These are phyloP conservation scores for Phyllostachys edulis DNA, from an alignment of 176 grass and related monocot genomes.

Conservation along the genomic window DNA sequence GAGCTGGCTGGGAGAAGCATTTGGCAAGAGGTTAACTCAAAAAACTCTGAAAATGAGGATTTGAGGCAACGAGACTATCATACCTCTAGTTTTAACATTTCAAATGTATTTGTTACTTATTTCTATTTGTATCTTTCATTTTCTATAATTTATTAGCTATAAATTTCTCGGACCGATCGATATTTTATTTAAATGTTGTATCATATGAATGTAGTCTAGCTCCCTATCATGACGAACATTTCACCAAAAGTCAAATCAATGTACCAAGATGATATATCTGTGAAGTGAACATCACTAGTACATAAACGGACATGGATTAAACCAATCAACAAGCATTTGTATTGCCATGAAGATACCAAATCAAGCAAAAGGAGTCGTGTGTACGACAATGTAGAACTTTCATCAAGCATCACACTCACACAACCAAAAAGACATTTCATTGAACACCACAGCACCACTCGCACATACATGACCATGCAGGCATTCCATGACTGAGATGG, in stretches of 20 bases:
- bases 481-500: background rate
- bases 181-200: too few relatives aligned
- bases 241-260: slow-evolving; percentile 9
- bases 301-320: background rate
- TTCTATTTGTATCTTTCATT: too few relatives aligned
- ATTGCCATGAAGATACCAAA: background rate
- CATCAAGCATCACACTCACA: background rate
- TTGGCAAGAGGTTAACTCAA: too few relatives aligned
- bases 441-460: background rate
- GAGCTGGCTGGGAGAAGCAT: too few relatives aligned
- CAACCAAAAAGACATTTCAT: background rate
- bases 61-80: too few relatives aligned
- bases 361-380: background rate
- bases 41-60: too few relatives aligned
- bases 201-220: slow-evolving; percentile 24
- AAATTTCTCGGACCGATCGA: too few relatives aligned
- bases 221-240: too few relatives aligned
- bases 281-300: background rate
- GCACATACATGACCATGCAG: background rate
- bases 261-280: background rate
- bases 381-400: slow-evolving; percentile 2
- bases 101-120: too few relatives aligned
- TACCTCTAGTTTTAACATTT: too few relatives aligned
- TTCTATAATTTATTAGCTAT: too few relatives aligned
- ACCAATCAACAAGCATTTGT: background rate